Evolutionary conservation across 2,329 filamentous ascomycete species (phyloP).

Genomic region (Calonectria honghensis): DNA sequence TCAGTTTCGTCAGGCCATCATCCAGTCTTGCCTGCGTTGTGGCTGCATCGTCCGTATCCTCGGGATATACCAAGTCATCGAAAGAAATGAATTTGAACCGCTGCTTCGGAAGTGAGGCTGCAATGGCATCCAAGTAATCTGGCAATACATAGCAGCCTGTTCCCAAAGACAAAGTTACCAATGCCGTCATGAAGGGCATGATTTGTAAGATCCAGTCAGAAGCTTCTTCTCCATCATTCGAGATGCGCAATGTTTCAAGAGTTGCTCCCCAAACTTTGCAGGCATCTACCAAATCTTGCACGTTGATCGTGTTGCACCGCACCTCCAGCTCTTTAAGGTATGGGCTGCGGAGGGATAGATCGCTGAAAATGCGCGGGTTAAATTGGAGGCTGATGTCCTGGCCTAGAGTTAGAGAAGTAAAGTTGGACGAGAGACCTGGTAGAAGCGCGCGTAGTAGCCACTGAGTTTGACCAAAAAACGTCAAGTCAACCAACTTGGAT

Average conservation of each 20-base stretch:
- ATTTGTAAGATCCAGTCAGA: neutral
- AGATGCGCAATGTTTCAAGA: constrained; percentile 32
- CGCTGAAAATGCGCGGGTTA: neutral
- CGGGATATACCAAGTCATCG: neutral
- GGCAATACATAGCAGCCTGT: neutral
- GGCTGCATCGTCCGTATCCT: neutral
- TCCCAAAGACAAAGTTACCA: constrained; percentile 11
- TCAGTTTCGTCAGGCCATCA: neutral
- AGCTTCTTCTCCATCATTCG: accelerated
- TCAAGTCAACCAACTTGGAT: neutral
- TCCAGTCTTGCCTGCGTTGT: neutral
- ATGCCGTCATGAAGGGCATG: constrained; percentile 13
- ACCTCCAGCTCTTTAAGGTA: constrained; percentile 27
- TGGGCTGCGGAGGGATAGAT: constrained; percentile 6
- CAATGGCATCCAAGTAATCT: constrained; percentile 20
- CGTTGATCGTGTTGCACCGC: neutral
- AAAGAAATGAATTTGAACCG: neutral
- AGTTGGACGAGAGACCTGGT: neutral
- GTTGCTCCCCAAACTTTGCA: constrained; percentile 38
- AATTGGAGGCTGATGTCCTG: neutral
- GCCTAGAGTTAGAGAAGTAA: constrained; percentile 20
- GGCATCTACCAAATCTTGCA: neutral
- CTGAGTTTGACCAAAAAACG: neutral
- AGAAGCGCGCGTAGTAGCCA: constrained; percentile 12
- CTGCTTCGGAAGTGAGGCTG: neutral